Percentiles rank a stretch among this genome's conserved stretches.
Conservation (phyloP, 805 yeast species). For the Lipomyces chichibuensis region DNA sequence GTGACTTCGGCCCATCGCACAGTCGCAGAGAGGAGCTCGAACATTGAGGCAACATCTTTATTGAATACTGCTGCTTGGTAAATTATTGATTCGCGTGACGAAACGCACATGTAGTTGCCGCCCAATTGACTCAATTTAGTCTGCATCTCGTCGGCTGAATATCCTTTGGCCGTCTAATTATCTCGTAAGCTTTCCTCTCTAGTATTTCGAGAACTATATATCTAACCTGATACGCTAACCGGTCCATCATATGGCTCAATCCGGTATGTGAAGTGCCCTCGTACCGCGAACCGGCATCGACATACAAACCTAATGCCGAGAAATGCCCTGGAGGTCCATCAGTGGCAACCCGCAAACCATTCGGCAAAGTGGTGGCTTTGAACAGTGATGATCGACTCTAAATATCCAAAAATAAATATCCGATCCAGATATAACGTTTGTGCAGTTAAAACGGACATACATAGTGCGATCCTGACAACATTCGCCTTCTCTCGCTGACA, state of each 20-base stretch:
- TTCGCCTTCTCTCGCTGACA: background rate
- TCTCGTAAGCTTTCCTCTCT: background rate
- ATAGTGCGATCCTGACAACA: background rate
- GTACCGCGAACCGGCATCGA: slow-evolving; percentile 87
- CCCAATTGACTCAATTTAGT: slow-evolving; percentile 78
- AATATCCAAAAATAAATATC: background rate
- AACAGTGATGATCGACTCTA: slow-evolving; percentile 9
- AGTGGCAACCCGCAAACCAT: slow-evolving; percentile 82
- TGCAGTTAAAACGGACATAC: background rate
- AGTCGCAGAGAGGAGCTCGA: slow-evolving; percentile 73
- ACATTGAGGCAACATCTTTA: slow-evolving; percentile 77
- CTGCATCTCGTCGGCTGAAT: slow-evolving; percentile 68
- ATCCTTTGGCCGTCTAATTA: slow-evolving; percentile 41
- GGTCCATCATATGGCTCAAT: slow-evolving; percentile 78
- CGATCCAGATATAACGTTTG: background rate
- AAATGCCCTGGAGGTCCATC: slow-evolving; percentile 89
- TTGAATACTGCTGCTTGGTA: slow-evolving; percentile 96
- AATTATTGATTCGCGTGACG: slow-evolving; percentile 87
- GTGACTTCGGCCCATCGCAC: slow-evolving; percentile 70
- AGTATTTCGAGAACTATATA: background rate
- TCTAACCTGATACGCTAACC: slow-evolving; percentile 64
- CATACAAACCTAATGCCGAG: slow-evolving; percentile 83
- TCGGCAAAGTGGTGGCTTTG: slow-evolving; percentile 54
- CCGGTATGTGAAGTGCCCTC: slow-evolving; percentile 70
- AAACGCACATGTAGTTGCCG: slow-evolving; percentile 91